Conservation (phyloP, 164 flowering plant species). For the Euptelea pleiosperma region DNA sequence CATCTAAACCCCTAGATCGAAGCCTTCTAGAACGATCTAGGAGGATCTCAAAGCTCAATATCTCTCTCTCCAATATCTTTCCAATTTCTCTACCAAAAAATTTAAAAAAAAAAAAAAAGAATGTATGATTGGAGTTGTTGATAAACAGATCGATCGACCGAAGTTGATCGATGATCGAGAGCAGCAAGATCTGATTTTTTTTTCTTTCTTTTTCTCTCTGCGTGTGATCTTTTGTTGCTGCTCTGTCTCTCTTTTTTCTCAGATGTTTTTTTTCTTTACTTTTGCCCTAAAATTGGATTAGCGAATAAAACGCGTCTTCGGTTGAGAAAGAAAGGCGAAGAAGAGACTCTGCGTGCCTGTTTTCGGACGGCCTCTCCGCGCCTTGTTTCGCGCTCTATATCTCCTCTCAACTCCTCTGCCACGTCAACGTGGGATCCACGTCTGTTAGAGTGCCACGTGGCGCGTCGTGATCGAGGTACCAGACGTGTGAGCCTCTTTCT, state of each 20-base stretch:
- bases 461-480: constrained; percentile 15
- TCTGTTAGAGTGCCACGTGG: constrained; percentile 36
- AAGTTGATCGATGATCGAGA: background rate
- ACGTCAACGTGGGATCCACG: constrained; percentile 51
- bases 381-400: constrained; percentile 18
- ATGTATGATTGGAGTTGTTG: background rate
- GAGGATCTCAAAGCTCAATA: constrained; percentile 10
- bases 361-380: constrained; percentile 13
- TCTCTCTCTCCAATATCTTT: too few species aligned
- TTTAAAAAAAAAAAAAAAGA: background rate
- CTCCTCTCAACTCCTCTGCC: constrained; percentile 14
- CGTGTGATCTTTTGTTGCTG: background rate
- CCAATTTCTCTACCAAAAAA: constrained; percentile 2
- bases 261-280: background rate
- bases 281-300: constrained; percentile 27
- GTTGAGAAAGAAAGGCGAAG: constrained; percentile 27
- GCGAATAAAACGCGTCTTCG: constrained; percentile 26
- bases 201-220: background rate
- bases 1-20: constrained; percentile 37
- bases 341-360: background rate
- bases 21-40: constrained; percentile 17
- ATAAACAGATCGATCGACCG: constrained; percentile 11
- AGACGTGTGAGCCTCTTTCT: constrained; percentile 47
- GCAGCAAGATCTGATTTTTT: constrained; percentile 19
- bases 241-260: background rate